Evolutionary conservation across 2,329 filamentous ascomycete genomes (phyloP).

Genomic region (Beauveria sp.): DNA sequence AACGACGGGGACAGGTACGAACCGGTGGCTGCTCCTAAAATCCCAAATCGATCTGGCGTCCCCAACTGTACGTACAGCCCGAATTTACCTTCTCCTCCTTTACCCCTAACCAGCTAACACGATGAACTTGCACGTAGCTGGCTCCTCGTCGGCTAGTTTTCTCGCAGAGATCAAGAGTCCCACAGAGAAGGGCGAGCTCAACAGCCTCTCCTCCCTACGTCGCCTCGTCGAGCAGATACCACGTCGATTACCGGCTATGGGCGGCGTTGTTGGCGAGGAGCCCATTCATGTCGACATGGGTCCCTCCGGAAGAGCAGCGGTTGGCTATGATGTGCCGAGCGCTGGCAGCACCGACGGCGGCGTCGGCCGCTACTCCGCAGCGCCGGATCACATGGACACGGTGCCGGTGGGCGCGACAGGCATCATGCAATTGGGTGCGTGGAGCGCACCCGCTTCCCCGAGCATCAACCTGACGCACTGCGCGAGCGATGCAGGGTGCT

Average conservation of each 20-base stretch:
- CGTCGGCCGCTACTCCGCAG: too few species aligned
- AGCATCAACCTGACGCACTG: too few species aligned
- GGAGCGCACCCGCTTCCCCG: too few species aligned
- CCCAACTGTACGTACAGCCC: not conserved
- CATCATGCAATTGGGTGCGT: too few species aligned
- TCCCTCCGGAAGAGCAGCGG: not conserved
- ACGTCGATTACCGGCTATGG: not conserved
- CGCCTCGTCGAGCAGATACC: not conserved
- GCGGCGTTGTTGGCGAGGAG: not conserved
- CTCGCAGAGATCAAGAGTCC: conserved; percentile 49
- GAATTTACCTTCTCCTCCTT: not conserved
- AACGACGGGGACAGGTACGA: not conserved
- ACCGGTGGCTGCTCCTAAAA: not conserved
- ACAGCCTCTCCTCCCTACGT: not conserved
- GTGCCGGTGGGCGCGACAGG: too few species aligned
- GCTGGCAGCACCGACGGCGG: too few species aligned
- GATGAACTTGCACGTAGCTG: conserved; percentile 39
- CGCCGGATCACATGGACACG: too few species aligned
- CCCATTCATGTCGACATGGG: too few species aligned
- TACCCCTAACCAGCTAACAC: not conserved
- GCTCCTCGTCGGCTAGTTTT: conserved; percentile 54
- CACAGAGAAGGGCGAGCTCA: not conserved
- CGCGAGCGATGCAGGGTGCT: too few species aligned
- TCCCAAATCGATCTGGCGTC: not conserved
- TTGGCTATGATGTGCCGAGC: not conserved